Conservation (phyloP, 2,329 filamentous ascomycete genomes). For the Magnaporthiopsis rhizophila region DNA sequence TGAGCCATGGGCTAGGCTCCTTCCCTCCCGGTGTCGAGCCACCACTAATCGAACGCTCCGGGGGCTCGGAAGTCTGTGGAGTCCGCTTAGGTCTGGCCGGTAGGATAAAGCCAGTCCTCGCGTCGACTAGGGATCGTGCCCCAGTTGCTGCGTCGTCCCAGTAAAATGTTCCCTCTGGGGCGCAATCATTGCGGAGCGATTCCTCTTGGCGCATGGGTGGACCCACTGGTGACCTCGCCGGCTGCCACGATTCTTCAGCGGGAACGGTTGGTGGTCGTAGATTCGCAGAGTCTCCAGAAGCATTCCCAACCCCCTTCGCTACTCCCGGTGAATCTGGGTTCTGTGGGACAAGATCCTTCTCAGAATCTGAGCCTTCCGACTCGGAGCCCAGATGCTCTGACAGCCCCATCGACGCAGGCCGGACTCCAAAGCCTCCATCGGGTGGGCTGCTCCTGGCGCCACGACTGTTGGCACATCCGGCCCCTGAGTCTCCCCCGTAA, state of each 20-base stretch:
- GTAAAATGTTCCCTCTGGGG: constrained; percentile 21
- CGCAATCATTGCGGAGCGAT: background rate
- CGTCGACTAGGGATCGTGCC: constrained; percentile 40
- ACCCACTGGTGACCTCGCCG: background rate
- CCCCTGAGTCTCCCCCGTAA: background rate
- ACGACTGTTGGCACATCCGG: background rate
- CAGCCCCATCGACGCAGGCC: background rate
- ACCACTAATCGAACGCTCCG: background rate
- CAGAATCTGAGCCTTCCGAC: background rate
- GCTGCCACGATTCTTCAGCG: too few relatives aligned
- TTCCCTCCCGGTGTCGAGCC: background rate
- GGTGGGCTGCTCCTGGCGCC: background rate
- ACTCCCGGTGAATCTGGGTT: background rate
- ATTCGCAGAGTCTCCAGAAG: background rate
- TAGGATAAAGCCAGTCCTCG: constrained; percentile 42
- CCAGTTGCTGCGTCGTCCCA: constrained; percentile 59
- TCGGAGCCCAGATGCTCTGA: background rate
- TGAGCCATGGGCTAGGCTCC: constrained; percentile 43
- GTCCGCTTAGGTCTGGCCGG: constrained; percentile 6
- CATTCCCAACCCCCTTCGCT: background rate
- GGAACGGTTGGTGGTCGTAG: too few relatives aligned
- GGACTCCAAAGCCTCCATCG: background rate
- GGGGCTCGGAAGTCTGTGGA: background rate
- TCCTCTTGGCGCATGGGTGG: background rate
- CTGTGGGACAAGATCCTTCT: background rate